phyloP scores from a whole-genome alignment of 2,329 filamentous ascomycete genomes.

The Volutella citrinella region DNA sequence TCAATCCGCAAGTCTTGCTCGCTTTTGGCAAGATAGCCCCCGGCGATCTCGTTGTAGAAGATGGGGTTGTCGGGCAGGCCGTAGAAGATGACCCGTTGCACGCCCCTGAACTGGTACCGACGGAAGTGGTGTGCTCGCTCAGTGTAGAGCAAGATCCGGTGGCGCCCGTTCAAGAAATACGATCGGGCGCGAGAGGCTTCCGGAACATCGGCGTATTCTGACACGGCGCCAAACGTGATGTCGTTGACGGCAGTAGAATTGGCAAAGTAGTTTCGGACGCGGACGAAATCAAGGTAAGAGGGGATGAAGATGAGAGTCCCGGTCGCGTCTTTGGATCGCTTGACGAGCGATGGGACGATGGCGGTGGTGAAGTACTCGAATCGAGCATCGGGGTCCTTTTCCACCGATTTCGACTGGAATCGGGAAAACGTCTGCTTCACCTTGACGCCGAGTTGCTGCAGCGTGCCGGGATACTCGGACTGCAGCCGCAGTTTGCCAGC shows the following conservation, averaged over 20 bases:
- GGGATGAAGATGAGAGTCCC: slow-evolving; percentile 89
- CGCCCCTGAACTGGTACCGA: slow-evolving; percentile 78
- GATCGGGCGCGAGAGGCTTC: slow-evolving; percentile 82
- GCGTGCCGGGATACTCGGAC: slow-evolving; percentile 65
- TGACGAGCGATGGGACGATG: slow-evolving; percentile 71
- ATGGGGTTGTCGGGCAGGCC: slow-evolving; percentile 82
- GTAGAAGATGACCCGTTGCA: slow-evolving; percentile 84
- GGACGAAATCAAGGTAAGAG: slow-evolving; percentile 91
- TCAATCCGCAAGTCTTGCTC: slow-evolving; percentile 54
- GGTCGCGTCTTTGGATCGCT: slow-evolving; percentile 57
- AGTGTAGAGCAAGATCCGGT: slow-evolving; percentile 84
- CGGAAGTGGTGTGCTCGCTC: slow-evolving; percentile 97
- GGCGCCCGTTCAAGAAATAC: slow-evolving; percentile 80
- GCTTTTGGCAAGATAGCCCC: slow-evolving; percentile 61
- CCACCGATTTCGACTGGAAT: slow-evolving; percentile 68
- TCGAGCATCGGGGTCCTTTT: slow-evolving; percentile 77
- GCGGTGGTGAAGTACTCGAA: slow-evolving; percentile 89
- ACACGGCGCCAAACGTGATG: slow-evolving; percentile 70
- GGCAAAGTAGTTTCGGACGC: slow-evolving; percentile 87
- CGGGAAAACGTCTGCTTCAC: slow-evolving; percentile 87
- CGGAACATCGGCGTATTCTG: slow-evolving; percentile 78
- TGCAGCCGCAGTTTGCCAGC: slow-evolving; percentile 75
- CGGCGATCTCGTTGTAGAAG: slow-evolving; percentile 76
- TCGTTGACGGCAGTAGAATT: slow-evolving; percentile 56
- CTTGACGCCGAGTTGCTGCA: slow-evolving; percentile 69